Conservation (phyloP, 495 filamentous ascomycete species). For the Penicillium longicatenatum region DNA sequence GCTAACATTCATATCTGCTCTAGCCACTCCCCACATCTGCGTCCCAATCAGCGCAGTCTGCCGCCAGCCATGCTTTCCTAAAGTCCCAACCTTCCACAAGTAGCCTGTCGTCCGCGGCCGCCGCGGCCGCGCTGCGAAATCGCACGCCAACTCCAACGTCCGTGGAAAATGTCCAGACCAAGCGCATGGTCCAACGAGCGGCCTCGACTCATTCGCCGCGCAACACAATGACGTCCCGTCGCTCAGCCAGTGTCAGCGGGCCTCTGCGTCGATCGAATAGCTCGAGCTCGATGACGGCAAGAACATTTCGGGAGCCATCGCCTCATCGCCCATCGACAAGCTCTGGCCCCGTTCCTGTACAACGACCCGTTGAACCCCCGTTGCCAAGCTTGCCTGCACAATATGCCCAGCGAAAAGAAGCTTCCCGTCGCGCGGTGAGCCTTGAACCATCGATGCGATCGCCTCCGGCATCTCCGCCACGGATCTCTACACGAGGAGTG, state of each 20-base stretch:
- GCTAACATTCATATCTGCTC: constrained; percentile 9
- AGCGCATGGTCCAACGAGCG: constrained; percentile 74
- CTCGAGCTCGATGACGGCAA: constrained; percentile 78
- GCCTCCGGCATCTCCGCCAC: constrained; percentile 46
- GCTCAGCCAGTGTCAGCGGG: constrained; percentile 40
- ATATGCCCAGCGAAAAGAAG: constrained; percentile 35
- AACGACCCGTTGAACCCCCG: constrained; percentile 56
- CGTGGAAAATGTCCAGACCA: constrained; percentile 82
- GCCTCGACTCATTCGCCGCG: constrained; percentile 68
- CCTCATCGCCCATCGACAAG: constrained; percentile 54
- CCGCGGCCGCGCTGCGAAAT: constrained; percentile 78
- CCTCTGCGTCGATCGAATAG: constrained; percentile 65
- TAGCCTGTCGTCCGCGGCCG: constrained; percentile 78
- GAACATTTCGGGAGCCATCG: constrained; percentile 77
- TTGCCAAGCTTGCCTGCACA: constrained; percentile 68
- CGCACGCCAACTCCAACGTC: constrained; percentile 73
- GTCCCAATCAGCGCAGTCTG: constrained; percentile 69
- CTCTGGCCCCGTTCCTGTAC: constrained; percentile 28
- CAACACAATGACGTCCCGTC: constrained; percentile 45
- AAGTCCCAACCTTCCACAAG: constrained; percentile 61
- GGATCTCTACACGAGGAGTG: constrained; percentile 37
- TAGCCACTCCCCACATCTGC: constrained; percentile 59
- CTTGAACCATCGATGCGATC: constrained; percentile 54
- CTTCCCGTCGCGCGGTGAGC: constrained; percentile 53
- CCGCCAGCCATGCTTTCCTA: constrained; percentile 80